Evolutionary conservation across 495 filamentous ascomycete species (phyloP).

Genomic region (Oleoguttula mirabilis): DNA sequence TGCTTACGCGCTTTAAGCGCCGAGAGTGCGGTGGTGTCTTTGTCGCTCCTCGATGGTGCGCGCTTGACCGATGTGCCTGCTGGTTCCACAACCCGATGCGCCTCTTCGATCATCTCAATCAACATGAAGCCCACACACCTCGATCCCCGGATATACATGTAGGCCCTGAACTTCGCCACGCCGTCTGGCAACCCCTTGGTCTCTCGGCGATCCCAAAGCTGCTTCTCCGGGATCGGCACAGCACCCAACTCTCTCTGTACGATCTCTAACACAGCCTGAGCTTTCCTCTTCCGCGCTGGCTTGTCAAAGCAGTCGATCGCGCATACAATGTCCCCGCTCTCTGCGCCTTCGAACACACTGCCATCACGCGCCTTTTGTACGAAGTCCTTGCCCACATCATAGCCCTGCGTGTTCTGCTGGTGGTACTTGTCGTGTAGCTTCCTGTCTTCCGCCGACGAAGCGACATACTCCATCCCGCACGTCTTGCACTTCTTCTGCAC

Average conservation of each 20-base stretch:
- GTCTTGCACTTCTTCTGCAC: constrained; percentile 47
- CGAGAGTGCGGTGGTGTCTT: not conserved
- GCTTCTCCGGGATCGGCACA: constrained; percentile 45
- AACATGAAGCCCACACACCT: constrained; percentile 57
- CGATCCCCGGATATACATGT: constrained; percentile 49
- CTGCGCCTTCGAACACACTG: constrained; percentile 18
- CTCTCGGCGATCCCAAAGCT: constrained; percentile 38
- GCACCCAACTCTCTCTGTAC: constrained; percentile 55
- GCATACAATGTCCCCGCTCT: constrained; percentile 22
- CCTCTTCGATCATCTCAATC: constrained; percentile 51
- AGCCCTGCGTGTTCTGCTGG: constrained; percentile 50
- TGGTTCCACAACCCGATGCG: constrained; percentile 37
- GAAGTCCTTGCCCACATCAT: constrained; percentile 46
- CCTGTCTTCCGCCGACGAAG: constrained; percentile 52
- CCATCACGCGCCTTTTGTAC: constrained; percentile 3
- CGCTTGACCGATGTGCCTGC: constrained; percentile 18
- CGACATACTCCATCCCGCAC: constrained; percentile 63
- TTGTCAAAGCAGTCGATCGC: constrained; percentile 28
- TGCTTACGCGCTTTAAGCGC: constrained; percentile 11
- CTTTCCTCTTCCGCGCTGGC: constrained; percentile 37
- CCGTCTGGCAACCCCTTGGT: not conserved
- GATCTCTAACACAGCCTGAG: constrained; percentile 51
- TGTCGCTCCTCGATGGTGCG: constrained; percentile 14
- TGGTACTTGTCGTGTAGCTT: constrained; percentile 58
- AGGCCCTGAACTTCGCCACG: constrained; percentile 34